Percentiles rank a stretch among this genome's conserved stretches.
phyloP scores from a whole-genome alignment of 106 monocot species.

The Triglochin maritima region DNA sequence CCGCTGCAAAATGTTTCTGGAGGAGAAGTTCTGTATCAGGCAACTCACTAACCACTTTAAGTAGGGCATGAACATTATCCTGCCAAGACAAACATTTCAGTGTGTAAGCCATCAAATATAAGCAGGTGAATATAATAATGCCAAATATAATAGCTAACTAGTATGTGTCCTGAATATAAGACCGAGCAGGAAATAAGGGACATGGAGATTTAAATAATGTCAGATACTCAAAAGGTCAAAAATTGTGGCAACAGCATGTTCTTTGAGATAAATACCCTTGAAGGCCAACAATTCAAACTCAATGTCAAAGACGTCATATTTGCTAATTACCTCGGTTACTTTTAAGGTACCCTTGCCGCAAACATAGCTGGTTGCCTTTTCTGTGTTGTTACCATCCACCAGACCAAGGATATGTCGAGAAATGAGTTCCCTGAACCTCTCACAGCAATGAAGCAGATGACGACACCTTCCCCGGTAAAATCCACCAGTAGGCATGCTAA shows the following conservation, averaged over 20 bases:
- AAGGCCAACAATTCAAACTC: neutral
- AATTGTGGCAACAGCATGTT: neutral
- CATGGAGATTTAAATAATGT: no score
- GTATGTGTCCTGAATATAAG: neutral
- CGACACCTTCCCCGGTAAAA: constrained; percentile 71
- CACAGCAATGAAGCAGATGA: constrained; percentile 93
- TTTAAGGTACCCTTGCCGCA: constrained; percentile 74
- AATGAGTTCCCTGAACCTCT: constrained; percentile 88
- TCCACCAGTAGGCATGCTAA: constrained; percentile 48
- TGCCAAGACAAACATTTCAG: constrained; percentile 16
- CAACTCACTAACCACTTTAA: constrained; percentile 52
- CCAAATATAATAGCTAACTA: neutral
- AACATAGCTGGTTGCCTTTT: constrained; percentile 39
- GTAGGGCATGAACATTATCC: constrained; percentile 70
- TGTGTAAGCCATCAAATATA: neutral
- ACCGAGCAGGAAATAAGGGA: neutral
- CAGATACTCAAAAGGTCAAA: no score
- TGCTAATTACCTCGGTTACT: constrained; percentile 82
- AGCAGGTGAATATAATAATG: neutral
- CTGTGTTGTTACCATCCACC: constrained; percentile 36
- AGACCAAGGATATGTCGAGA: constrained; percentile 55
- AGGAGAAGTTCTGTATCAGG: constrained; percentile 79
- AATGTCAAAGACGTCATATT: neutral
- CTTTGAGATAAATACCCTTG: neutral
- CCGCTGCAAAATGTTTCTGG: constrained; percentile 83